These are phyloP conservation scores for Hypoxylon sp. DNA, from an alignment of 2,329 filamentous ascomycete species.

Conservation along the genomic window DNA sequence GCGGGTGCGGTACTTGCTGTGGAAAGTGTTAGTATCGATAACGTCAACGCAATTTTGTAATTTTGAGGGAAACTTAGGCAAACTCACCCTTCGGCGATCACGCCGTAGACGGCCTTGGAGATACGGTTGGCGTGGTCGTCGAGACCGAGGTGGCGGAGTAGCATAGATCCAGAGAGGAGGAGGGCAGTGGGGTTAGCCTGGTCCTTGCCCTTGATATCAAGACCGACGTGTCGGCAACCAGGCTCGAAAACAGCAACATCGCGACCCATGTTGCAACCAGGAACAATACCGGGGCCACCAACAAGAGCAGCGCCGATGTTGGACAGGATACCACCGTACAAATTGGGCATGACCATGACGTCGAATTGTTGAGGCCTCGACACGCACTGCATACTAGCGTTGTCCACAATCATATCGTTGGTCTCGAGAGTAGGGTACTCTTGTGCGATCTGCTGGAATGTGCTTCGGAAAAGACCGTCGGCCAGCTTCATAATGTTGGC, in stretches of 20 bases:
- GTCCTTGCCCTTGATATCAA: constrained; percentile 99
- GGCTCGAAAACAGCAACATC: constrained; percentile 99
- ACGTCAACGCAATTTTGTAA: background rate
- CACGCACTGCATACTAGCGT: constrained; percentile 99
- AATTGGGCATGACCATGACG: constrained; percentile 99
- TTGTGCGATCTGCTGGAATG: constrained; percentile 92
- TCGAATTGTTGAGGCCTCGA: constrained; percentile 98
- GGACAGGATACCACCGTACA: constrained; percentile 98
- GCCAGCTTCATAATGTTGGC: constrained; percentile 99
- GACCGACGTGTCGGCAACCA: constrained; percentile 98
- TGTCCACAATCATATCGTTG: constrained; percentile 99
- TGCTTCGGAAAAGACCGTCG: constrained; percentile 98
- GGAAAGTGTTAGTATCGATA: constrained; percentile 58
- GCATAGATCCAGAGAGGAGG: constrained; percentile 95
- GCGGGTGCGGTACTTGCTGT: constrained; percentile 86
- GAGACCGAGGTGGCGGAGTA: constrained; percentile 95
- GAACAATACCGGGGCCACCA: constrained; percentile 95
- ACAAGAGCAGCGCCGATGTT: constrained; percentile 98
- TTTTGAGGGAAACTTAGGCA: constrained; percentile 54
- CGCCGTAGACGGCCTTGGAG: constrained; percentile 83
- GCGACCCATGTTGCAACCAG: constrained; percentile 99
- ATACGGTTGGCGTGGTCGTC: constrained; percentile 99
- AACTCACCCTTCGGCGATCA: constrained; percentile 89
- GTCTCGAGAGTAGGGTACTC: constrained; percentile 96
- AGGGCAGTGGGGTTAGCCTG: constrained; percentile 98